These are phyloP conservation scores for Dipteronia sinensis DNA, from an alignment of 345 rosid species.

Conservation along the genomic window DNA sequence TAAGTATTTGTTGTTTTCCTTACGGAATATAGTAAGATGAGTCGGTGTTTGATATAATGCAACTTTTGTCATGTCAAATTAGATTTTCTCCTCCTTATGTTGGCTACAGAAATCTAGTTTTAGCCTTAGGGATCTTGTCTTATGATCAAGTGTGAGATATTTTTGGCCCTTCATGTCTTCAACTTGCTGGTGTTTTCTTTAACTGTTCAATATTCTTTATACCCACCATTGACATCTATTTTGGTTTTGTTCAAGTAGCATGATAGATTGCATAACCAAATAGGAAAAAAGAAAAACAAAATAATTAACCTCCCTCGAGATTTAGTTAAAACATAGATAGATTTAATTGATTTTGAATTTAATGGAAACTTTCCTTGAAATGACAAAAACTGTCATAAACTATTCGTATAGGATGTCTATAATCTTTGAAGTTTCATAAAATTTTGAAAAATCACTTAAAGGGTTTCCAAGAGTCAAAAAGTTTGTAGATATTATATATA, in stretches of 20 bases:
- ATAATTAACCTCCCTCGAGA: not conserved
- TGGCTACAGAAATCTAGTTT: slow-evolving; percentile 28
- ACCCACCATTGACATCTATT: slow-evolving; percentile 29
- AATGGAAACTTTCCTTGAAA: not conserved
- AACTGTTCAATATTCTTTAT: slow-evolving; percentile 19
- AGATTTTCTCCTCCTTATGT: not conserved
- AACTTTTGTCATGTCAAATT: slow-evolving; percentile 18
- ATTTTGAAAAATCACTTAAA: not conserved
- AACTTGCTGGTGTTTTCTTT: slow-evolving; percentile 22
- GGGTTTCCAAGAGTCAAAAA: not conserved
- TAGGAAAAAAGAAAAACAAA: not conserved
- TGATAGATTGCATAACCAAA: not conserved
- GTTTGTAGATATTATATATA: slow-evolving; percentile 12
- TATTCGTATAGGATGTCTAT: not conserved
- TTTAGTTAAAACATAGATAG: not conserved
- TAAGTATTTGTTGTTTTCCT: slow-evolving; percentile 13
- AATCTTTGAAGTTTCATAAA: not conserved
- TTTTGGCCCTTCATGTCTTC: slow-evolving; percentile 33
- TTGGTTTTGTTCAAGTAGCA: slow-evolving; percentile 26
- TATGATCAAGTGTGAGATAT: slow-evolving; percentile 26
- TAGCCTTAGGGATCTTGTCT: slow-evolving; percentile 34
- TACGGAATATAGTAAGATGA: slow-evolving; percentile 13
- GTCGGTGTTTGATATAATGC: slow-evolving; percentile 9
- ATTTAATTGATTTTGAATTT: not conserved
- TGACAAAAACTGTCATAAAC: no score